Base-by-base conservation (phyloP, 2,329 filamentous ascomycete species). In the Penicillium aurantiogriseum region DNA sequence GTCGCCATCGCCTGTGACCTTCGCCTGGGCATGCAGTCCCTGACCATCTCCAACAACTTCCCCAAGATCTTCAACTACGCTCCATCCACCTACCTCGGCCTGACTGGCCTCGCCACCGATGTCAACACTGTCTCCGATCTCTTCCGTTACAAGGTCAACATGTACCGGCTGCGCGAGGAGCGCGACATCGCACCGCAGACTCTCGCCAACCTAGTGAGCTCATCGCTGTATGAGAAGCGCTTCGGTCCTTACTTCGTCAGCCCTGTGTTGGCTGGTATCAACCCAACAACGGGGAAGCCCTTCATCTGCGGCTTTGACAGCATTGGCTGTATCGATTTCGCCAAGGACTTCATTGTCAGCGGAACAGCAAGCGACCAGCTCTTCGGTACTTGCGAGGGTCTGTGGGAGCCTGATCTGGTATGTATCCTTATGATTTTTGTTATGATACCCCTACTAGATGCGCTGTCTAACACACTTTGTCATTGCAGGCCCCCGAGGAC, bases 131-230 rank as follows among this genome's bases (percentile, higher is more conserved):
- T 99, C 67, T 90, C 88, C 70, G 93, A 99, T 80, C 88, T 97
- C 67, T 96, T 99, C 85, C 92, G 94, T 74, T 97, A 96, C 87
- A 99, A 99, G 85, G 91, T 96, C 77, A 99, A 99, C 85, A 95
- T 99, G 90, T 99, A 99, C 85, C 90, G 94, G 65, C 86, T 99
- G 72, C 91, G 94, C 72, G 94, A 99, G 83, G 94, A 99, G 84
- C 92, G 94, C 74, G 85, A 92, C 82, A 97, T 99, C 78, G 88
- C 90, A 55, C 94, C 94, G 45, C 85, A 90, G 76, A 99, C 94
- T 58, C 92, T 99, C 80, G 92, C 94, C 77, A 97, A 99, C 82
- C 86, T 99, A 66, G 92, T 99, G 70, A 90, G 87, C 71, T 91
- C 86, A 67, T 90, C 87, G 67, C 84, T 99, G 72, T 99, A 99